These are phyloP conservation scores for Acacia confusa DNA, from an alignment of 306 rosid species.

Conservation along the genomic window DNA sequence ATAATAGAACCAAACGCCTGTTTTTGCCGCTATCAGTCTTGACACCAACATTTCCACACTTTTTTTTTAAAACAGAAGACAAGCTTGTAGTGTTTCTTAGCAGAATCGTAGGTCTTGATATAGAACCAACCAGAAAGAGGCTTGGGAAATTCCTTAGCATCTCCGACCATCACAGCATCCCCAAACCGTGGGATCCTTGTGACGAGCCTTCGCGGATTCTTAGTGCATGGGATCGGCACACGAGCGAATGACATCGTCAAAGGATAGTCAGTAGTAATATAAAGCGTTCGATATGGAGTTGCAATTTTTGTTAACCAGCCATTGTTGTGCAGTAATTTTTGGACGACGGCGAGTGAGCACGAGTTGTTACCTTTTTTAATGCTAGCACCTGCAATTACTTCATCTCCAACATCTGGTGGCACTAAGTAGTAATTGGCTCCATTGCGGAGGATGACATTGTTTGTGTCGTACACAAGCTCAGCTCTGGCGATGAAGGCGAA, in stretches of 20 bases:
- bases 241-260: background rate
- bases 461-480: background rate
- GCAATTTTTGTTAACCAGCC: background rate
- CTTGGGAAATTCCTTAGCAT: background rate
- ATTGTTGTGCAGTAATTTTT: background rate
- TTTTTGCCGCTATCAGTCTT: background rate
- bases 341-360: background rate
- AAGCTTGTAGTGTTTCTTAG: background rate
- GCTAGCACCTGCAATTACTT: background rate
- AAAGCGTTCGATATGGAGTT: background rate
- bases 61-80: background rate
- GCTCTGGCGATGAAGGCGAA: background rate
- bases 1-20: background rate
- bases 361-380: background rate
- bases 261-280: no score
- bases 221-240: background rate
- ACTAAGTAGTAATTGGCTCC: background rate
- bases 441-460: background rate
- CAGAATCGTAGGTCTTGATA: background rate
- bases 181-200: background rate
- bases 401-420: background rate
- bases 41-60: background rate
- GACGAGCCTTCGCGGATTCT: background rate
- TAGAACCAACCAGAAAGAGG: background rate
- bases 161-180: background rate